These are phyloP conservation scores for Clonostachys chloroleuca DNA, from an alignment of 2,329 filamentous ascomycete species.

Conservation along the genomic window DNA sequence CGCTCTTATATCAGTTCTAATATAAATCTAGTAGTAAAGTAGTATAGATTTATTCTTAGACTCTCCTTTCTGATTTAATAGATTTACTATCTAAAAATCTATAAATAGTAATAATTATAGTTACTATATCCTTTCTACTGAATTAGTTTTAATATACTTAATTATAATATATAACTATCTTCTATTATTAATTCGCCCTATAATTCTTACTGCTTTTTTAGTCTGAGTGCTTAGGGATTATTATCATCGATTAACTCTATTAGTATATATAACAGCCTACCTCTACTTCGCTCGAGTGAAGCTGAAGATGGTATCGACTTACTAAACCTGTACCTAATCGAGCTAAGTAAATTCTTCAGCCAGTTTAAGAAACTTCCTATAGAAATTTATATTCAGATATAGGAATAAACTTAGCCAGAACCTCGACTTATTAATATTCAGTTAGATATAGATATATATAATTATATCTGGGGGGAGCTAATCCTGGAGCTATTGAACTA, in stretches of 20 bases:
- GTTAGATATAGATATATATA: not conserved
- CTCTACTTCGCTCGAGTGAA: no score
- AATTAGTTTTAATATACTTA: not conserved
- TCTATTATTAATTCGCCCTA: not conserved
- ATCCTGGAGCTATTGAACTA: no score
- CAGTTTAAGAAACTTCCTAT: not conserved
- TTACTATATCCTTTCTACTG: not conserved
- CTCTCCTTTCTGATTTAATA: no score
- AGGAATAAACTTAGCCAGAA: no score
- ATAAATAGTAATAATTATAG: not conserved
- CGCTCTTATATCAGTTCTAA: no score
- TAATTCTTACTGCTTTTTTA: not conserved
- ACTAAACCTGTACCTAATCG: not conserved
- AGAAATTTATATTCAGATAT: not conserved
- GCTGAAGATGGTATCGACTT: not conserved
- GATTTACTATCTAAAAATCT: not conserved
- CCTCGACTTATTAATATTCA: not conserved
- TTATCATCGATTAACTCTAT: not conserved
- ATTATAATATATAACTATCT: slow-evolving; percentile 1
- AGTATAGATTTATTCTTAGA: no score
- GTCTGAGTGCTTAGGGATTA: not conserved
- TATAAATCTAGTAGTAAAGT: no score
- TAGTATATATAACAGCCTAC: not conserved
- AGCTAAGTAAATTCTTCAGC: not conserved
- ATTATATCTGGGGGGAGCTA: no score